Evolutionary conservation across 768 basidiomycete species (phyloP).

Genomic region (Pisolithus tinctorius): DNA sequence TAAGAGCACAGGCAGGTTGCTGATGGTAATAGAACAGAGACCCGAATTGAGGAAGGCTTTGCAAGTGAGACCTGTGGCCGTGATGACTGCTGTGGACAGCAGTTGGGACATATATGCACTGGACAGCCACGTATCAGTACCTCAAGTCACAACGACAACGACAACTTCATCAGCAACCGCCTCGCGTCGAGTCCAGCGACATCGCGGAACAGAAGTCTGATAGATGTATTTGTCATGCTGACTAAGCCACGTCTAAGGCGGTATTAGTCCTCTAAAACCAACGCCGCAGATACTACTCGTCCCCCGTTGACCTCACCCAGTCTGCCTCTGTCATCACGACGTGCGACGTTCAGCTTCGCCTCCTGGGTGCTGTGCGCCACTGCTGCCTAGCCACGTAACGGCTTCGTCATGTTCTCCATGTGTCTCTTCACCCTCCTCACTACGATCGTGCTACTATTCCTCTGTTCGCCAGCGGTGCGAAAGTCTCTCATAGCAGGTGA

Average conservation of each 20-base stretch:
- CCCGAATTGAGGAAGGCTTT: constrained; percentile 70
- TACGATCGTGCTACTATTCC: constrained; percentile 46
- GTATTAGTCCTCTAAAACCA: too few species aligned
- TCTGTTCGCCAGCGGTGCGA: constrained; percentile 68
- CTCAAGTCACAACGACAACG: neutral
- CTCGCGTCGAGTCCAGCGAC: too few species aligned
- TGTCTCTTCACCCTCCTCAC: constrained; percentile 33
- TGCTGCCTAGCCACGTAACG: constrained; percentile 3
- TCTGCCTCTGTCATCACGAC: constrained; percentile 14
- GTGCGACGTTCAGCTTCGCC: constrained; percentile 29
- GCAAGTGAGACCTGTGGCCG: constrained; percentile 66
- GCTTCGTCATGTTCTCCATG: constrained; percentile 34
- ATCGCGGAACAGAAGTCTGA: too few species aligned
- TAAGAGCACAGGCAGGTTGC: constrained; percentile 59
- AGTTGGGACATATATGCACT: constrained; percentile 31
- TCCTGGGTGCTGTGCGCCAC: constrained; percentile 37
- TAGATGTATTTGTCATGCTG: constrained; percentile 7
- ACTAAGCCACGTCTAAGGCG: constrained; percentile 18
- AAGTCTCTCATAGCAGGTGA: constrained; percentile 58
- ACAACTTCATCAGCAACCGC: too few species aligned
- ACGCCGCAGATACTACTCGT: too few species aligned
- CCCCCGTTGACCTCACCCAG: constrained; percentile 13
- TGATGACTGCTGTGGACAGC: constrained; percentile 55
- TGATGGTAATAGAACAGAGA: constrained; percentile 61
- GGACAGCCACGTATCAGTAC: neutral